Conservation (phyloP, 2,329 filamentous ascomycete genomes). For the Ophiosphaerella korrae region DNA sequence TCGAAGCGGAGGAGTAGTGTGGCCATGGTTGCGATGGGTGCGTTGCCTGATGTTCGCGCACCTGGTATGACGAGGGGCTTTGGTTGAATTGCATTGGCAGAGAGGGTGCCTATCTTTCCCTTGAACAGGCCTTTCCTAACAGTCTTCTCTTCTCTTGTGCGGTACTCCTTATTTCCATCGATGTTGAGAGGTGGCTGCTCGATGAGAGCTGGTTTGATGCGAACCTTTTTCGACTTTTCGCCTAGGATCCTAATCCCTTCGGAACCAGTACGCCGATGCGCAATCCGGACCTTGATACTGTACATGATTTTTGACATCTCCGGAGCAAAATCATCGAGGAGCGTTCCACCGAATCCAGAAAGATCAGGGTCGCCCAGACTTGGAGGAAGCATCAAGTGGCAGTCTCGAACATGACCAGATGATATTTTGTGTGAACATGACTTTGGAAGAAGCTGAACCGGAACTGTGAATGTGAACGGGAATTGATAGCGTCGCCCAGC, state of each 20-base stretch:
- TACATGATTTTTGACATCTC: slow-evolving; percentile 67
- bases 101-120: slow-evolving; percentile 62
- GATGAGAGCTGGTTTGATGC: slow-evolving; percentile 62
- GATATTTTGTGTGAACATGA: slow-evolving; percentile 61
- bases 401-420: slow-evolving; percentile 58
- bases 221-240: slow-evolving; percentile 60
- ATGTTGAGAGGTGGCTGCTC: slow-evolving; percentile 65
- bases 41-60: slow-evolving; percentile 42
- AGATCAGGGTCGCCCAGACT: slow-evolving; percentile 64
- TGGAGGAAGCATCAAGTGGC: slow-evolving; percentile 65
- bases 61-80: slow-evolving; percentile 58
- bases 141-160: slow-evolving; percentile 62
- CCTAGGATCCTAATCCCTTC: slow-evolving; percentile 53
- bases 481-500: slow-evolving; percentile 63
- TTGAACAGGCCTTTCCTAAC: slow-evolving; percentile 66
- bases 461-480: slow-evolving; percentile 68
- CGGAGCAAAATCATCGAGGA: slow-evolving; percentile 66
- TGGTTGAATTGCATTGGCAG: slow-evolving; percentile 64
- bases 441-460: slow-evolving; percentile 63
- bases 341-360: slow-evolving; percentile 54
- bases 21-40: slow-evolving; percentile 58
- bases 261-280: slow-evolving; percentile 43
- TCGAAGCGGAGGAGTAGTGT: slow-evolving; percentile 66
- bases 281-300: slow-evolving; percentile 56
- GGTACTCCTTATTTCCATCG: slow-evolving; percentile 57